phyloP scores from a whole-genome alignment of 2,329 filamentous ascomycete species.

The Basipetospora chlamydospora region DNA sequence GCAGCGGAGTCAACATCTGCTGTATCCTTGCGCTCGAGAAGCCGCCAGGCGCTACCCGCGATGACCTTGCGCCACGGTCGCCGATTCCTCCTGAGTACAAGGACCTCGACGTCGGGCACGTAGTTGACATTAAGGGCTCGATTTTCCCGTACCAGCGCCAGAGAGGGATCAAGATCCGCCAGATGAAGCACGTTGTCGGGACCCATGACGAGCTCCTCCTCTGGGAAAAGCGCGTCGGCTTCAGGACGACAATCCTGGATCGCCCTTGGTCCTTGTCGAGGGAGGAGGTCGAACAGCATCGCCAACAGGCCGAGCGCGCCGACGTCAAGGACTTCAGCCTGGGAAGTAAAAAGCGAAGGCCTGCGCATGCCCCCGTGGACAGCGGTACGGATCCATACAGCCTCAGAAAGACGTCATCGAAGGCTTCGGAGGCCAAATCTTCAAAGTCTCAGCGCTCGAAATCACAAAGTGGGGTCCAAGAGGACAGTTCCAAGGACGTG shows the following conservation, averaged over 20 bases:
- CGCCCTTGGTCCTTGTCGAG: constrained; percentile 39
- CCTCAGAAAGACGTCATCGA: constrained; percentile 7
- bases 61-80: background rate
- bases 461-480: too few species aligned
- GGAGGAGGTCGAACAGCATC: constrained; percentile 34
- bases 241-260: constrained; percentile 33
- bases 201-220: constrained; percentile 43
- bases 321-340: constrained; percentile 5
- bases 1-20: constrained; percentile 45
- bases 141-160: constrained; percentile 31
- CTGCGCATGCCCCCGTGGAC: constrained; percentile 8
- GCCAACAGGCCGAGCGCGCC: constrained; percentile 27
- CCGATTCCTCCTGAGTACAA: constrained; percentile 9
- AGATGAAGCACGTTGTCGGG: constrained; percentile 29
- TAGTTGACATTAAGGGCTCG: constrained; percentile 43
- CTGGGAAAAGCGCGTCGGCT: constrained; percentile 39
- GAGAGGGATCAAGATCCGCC: constrained; percentile 38
- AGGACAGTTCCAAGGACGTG: too few species aligned
- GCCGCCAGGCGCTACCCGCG: background rate
- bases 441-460: too few species aligned
- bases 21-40: constrained; percentile 15
- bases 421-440: too few species aligned
- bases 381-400: constrained; percentile 10
- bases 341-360: constrained; percentile 8
- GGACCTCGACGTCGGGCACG: constrained; percentile 33